Evolutionary conservation across 2,329 filamentous ascomycete species (phyloP).

Genomic region (Venturia oleaginea): DNA sequence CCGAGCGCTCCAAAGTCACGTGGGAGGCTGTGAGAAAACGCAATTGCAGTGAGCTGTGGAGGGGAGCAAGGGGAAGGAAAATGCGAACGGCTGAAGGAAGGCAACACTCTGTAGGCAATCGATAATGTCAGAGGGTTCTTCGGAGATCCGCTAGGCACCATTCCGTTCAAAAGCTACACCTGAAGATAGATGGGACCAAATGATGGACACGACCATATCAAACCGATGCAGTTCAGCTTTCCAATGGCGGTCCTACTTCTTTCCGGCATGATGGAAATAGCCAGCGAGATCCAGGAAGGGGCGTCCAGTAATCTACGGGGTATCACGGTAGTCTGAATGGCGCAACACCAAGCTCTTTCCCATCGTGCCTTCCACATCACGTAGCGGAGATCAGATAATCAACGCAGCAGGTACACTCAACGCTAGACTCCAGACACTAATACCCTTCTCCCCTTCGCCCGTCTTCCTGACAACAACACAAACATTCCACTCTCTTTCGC

Average conservation of each 20-base stretch:
- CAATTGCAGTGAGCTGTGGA: too few species aligned
- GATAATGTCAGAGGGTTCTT: too few species aligned
- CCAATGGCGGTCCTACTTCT: background rate
- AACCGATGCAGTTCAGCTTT: too few species aligned
- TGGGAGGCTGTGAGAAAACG: background rate
- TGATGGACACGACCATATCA: too few species aligned
- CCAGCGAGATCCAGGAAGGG: background rate
- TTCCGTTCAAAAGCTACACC: too few species aligned
- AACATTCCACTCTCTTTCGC: background rate
- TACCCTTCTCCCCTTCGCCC: background rate
- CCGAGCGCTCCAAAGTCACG: background rate
- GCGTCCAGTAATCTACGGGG: background rate
- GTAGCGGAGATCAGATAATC: background rate
- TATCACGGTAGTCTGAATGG: background rate
- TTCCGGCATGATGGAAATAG: background rate
- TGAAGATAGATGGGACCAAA: too few species aligned
- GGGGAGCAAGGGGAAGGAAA: too few species aligned
- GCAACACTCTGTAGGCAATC: too few species aligned
- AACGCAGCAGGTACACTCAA: background rate
- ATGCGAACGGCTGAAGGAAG: too few species aligned
- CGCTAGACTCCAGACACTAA: background rate
- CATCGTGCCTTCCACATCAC: background rate
- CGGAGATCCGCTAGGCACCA: too few species aligned
- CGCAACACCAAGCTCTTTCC: slow-evolving; percentile 5
- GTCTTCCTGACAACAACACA: background rate